A percentile compares a stretch with the other conserved stretches of the same genome.
Evolutionary conservation across 768 basidiomycete genomes (phyloP).

Genomic region (Rubroboletus satanas): DNA sequence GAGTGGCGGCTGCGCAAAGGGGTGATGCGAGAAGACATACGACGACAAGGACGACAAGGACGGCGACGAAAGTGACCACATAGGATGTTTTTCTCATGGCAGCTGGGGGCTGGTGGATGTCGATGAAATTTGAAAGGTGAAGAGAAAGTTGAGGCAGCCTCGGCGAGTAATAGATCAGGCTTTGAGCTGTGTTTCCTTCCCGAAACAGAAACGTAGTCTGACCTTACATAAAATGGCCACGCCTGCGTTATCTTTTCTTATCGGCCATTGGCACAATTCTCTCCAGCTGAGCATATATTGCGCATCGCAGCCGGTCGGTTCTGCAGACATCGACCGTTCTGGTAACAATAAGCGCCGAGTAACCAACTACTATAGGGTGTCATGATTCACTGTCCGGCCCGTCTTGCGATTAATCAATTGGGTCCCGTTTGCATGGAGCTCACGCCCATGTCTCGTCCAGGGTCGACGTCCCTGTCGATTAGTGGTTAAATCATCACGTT

Average conservation of each 20-base stretch:
- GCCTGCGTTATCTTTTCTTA: slow-evolving; percentile 5
- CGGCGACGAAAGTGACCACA: slow-evolving; percentile 56
- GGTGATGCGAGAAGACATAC: slow-evolving; percentile 35
- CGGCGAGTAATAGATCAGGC: background rate
- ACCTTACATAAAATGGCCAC: slow-evolving; percentile 7
- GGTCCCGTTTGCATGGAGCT: no score
- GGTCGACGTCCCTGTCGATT: slow-evolving; percentile 42
- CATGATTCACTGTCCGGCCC: no score
- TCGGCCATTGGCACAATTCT: slow-evolving; percentile 28
- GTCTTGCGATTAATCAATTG: no score
- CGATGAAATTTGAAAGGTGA: background rate
- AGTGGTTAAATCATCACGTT: slow-evolving; percentile 45
- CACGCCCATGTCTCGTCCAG: no score
- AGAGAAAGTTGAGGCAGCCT: background rate
- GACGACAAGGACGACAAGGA: slow-evolving; percentile 46
- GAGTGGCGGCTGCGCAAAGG: background rate
- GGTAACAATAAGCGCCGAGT: background rate
- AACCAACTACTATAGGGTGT: no score
- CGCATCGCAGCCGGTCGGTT: background rate
- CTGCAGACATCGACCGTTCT: background rate
- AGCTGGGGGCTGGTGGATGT: background rate
- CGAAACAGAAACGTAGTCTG: no score
- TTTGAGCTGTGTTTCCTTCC: no score
- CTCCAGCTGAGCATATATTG: background rate
- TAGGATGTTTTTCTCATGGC: slow-evolving; percentile 70